Percentiles rank a stretch among this genome's conserved stretches.
Evolutionary conservation across 176 grass and related monocot species (phyloP).

Genomic region (Areca catechu): DNA sequence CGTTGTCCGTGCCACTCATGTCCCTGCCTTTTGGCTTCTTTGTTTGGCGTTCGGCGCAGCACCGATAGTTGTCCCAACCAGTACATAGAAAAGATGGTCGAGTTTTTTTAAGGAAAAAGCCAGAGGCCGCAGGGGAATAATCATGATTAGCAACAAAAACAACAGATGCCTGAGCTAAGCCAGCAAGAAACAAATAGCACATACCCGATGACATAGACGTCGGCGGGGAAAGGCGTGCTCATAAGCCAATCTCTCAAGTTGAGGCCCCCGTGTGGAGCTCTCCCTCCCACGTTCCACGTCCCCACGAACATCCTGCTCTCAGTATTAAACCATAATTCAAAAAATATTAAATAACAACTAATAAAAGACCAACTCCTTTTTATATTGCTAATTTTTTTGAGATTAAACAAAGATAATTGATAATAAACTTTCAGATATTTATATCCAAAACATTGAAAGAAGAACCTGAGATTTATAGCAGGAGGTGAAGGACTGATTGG

Average conservation of each 20-base stretch:
- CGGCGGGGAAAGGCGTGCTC: conserved; percentile 24
- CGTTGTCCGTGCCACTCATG: too few species aligned
- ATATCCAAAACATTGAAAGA: too few species aligned
- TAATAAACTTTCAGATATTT: too few species aligned
- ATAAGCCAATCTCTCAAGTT: conserved; percentile 58
- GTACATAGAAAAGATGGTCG: too few species aligned
- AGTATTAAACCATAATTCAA: not conserved
- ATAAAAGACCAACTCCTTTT: too few species aligned
- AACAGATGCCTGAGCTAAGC: conserved; percentile 10
- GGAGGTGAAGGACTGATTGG: conserved; percentile 25
- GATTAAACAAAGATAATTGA: too few species aligned
- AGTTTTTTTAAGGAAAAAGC: too few species aligned
- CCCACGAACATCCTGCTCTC: conserved; percentile 52
- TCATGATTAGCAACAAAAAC: conserved; percentile 28
- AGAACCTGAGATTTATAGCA: conserved; percentile 45
- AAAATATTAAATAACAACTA: too few species aligned
- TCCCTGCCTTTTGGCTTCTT: too few species aligned
- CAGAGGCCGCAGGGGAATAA: not conserved
- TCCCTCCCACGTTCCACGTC: conserved; percentile 92
- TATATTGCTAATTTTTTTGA: too few species aligned
- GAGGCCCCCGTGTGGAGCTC: conserved; percentile 37
- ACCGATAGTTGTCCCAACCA: too few species aligned
- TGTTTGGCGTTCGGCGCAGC: too few species aligned
- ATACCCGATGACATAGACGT: conserved; percentile 87
- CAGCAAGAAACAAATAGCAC: not conserved